Base-by-base conservation (phyloP, 257 asterid species). In the Petunia axillaris region DNA sequence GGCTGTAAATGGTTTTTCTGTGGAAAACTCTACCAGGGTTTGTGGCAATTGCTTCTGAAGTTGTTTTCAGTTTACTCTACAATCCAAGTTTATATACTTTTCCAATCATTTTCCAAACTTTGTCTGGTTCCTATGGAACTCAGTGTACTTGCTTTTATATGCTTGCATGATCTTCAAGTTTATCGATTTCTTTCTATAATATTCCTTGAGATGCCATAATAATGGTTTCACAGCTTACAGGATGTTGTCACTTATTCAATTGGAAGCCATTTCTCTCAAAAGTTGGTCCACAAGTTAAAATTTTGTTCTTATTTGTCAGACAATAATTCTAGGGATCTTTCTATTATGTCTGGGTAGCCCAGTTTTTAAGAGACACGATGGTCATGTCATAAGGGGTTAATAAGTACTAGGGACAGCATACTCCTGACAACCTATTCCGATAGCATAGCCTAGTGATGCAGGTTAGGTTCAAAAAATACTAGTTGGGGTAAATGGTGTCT, bases 1-100 rank as follows among this genome's bases (percentile, higher is more conserved):
- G 58, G 62, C 77, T 48, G 41, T 60, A 52, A 5, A 52, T 78
- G 2, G 66, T 57, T 54, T 71, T 71, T 25, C 13, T 10, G 36
- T 71, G 43, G 13, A 50, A 35, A 48, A 35, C 35, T 6, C 15
- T 13, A 36, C 25, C 41, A 73, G 62, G 62, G 7, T 73, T 73
- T 73, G 77, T 57, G 13, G 77, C 60, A 71, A 48, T 71, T 48
- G 40, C 77, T 73, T 35, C 44, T 71, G 41, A 70, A 1, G 62
- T 50, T 9, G 57, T 52, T 52, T 71, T 54, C 11, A 48, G 44
- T 48, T 0, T 25, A 25, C 76, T 16, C 41, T 25, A 25, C 5
- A 71, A 71, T 48, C 77, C 77, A 48, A 35, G 77, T 48, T 71
- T 48, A 25, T 35, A 48, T 2, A 13, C 50, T 73, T 2, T 73